Percentiles rank a stretch among this genome's conserved stretches.
Conservation (phyloP, 2,329 filamentous ascomycete genomes). For the Ploettnerulaceae sp. region DNA sequence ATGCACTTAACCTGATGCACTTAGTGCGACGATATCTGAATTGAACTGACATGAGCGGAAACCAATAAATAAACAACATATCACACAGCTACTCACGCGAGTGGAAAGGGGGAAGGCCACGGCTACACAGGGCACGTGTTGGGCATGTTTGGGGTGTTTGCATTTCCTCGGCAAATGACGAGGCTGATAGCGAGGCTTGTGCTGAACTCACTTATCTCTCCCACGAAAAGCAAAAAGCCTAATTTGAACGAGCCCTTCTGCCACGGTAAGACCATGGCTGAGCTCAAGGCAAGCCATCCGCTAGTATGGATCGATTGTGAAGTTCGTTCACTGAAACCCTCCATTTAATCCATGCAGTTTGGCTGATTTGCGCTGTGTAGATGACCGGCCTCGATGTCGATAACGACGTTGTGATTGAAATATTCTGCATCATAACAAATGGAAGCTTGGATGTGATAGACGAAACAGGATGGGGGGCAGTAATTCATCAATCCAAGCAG, state of each 20-base stretch:
- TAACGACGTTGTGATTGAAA: slow-evolving; percentile 80
- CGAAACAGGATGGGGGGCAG: slow-evolving; percentile 68
- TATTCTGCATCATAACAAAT: slow-evolving; percentile 89
- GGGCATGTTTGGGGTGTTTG: not conserved
- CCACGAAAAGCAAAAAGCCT: not conserved
- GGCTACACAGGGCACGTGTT: slow-evolving; percentile 3
- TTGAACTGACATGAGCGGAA: too few relatives aligned
- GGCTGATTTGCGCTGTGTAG: slow-evolving; percentile 40
- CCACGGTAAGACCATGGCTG: slow-evolving; percentile 9
- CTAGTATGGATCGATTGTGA: slow-evolving; percentile 35
- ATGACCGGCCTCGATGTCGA: slow-evolving; percentile 86
- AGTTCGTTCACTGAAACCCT: slow-evolving; percentile 19
- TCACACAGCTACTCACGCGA: too few relatives aligned
- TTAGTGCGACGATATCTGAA: too few relatives aligned
- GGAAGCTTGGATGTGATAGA: slow-evolving; percentile 72
- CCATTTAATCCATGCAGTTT: not conserved
- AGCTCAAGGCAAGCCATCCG: slow-evolving; percentile 14
- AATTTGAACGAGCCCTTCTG: not conserved
- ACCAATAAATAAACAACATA: too few relatives aligned
- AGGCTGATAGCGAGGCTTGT: slow-evolving; percentile 8
- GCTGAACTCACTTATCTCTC: not conserved
- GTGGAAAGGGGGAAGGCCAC: not conserved
- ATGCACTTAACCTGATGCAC: too few relatives aligned
- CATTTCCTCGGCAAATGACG: not conserved
- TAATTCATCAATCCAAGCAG: slow-evolving; percentile 68